Base-by-base conservation (phyloP, 164 flowering plant genomes). In the Vitis riparia region DNA sequence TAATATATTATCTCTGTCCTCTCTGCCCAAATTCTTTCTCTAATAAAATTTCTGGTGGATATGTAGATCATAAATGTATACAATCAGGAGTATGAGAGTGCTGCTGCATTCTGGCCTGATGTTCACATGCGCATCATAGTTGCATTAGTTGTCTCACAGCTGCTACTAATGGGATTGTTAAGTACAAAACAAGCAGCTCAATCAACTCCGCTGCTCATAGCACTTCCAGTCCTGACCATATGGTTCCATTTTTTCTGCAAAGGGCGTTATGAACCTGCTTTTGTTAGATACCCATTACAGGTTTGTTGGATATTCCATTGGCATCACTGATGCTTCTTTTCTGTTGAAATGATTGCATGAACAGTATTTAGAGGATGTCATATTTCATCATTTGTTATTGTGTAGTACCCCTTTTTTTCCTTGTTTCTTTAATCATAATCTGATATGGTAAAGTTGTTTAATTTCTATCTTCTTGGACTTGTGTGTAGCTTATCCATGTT, bases 71-170 rank as follows among this genome's bases (percentile, higher is more conserved):
- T 89, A 73, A 91, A 91, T 78, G 97, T 91, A 2, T 91, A 91
- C 81, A 87, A 89, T 71, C 97, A 89, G 75, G 83, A 88, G 75
- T 91, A 91, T 61, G 97, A 91, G 77, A 91, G 97, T 73, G 91
- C 79, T 19, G 97, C 91, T 48, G 86, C 92, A 59, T 91, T 89
- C 78, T 91, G 97, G 97, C 97, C 97, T 19, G 91, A 87, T 80
- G 92, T 91, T 58, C 97, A 91, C 74, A 81, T 81, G 13, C 92
- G 94, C 32, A 80, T 91, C 23, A 72, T 91, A 57, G 12, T 73
- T 37, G 92, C 89, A 29, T 71, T 88, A 59, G 62, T 91, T 10
- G 84, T 91, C 62, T 91, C 92, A 10, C 97, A 91, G 68, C 69
- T 89, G 62, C 90, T 88, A 9, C 71, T 88, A 3, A 74, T 91